A percentile compares a stretch with the other conserved stretches of the same genome.
Evolutionary conservation across 2,329 filamentous ascomycete genomes (phyloP).

Genomic region (Zarea fungicola): DNA sequence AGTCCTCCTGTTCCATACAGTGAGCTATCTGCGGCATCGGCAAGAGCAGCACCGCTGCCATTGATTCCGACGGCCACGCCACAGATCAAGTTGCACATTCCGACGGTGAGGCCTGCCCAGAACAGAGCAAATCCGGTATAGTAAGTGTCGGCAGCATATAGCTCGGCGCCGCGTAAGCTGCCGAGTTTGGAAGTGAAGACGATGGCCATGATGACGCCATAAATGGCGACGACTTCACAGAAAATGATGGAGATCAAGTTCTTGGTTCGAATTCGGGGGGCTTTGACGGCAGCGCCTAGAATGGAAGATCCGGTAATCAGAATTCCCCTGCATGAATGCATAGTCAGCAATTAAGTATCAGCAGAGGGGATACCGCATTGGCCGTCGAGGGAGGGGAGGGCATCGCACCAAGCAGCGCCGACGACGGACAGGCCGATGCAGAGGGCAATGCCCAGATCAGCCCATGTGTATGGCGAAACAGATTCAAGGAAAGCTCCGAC

Average conservation of each 20-base stretch:
- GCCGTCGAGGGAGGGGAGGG: neutral
- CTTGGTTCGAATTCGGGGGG: constrained; percentile 96
- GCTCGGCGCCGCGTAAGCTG: constrained; percentile 54
- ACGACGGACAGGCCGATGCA: constrained; percentile 96
- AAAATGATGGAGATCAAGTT: constrained; percentile 99
- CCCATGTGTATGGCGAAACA: constrained; percentile 92
- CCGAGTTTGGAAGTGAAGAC: constrained; percentile 89
- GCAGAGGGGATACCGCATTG: constrained; percentile 29
- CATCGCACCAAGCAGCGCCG: constrained; percentile 80
- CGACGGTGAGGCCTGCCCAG: constrained; percentile 92
- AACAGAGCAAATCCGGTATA: constrained; percentile 95
- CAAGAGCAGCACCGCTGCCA: constrained; percentile 90
- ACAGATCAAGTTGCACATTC: constrained; percentile 92
- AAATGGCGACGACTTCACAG: constrained; percentile 99
- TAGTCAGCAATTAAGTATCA: constrained; percentile 17
- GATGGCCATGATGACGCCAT: constrained; percentile 99
- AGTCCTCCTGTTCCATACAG: constrained; percentile 54
- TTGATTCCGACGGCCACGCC: constrained; percentile 97
- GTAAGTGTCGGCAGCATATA: constrained; percentile 74
- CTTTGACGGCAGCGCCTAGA: constrained; percentile 91
- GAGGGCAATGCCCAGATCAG: constrained; percentile 79
- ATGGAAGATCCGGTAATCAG: constrained; percentile 98
- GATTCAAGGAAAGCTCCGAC: constrained; percentile 93
- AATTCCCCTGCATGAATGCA: constrained; percentile 68
- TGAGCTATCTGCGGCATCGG: constrained; percentile 86